Base-by-base conservation (phyloP, 305 asterid genomes). In the Fraxinus sp. region DNA sequence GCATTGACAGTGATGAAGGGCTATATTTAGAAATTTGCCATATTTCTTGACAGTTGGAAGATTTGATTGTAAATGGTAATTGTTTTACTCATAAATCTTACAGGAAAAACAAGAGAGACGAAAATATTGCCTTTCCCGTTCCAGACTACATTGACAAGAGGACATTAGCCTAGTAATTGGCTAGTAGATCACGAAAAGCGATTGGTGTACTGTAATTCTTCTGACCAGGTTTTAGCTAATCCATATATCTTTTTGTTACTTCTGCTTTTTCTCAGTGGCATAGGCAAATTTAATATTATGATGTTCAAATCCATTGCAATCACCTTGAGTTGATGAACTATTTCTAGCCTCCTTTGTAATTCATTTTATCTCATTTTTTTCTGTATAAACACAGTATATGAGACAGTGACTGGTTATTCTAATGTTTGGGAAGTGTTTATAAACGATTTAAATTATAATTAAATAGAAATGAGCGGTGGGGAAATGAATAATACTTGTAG, bases 21-120 rank as follows among this genome's bases (percentile, higher is more conserved):
- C 22, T 55, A 55, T 18, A 7, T 57, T 57, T 57, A 57, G 28
- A 57, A 57, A 57, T 6, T 57, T 26, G 8, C 74, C 35, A 24
- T 68, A 68, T 68, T 66, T 68, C 75, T 68, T 68, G 39, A 68
- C 8, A 4, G 75, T 68, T 14, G 37, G 20, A 68, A 68, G 36
- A 68, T 4, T 68, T 68, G 37, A 68, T 20, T 20, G 71, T 59
- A 20, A 7, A 18, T 3, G 30, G 70, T 59, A 59, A 59, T 28
- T 68, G 22, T 28, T 68, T 9, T 28, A 68, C 75, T 28, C 5
- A 30, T 26, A 68, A 68, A 20, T 79, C 76, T 37, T 72, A 77
- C 95, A 92, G 95, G 87, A 91, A 87, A 82, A 89, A 83, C 83
- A 87, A 84, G 55, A 84, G 75, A 70, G 87, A 84, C 77, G 87